Conservation (phyloP, 805 yeast species). For the Pichia insulana region DNA sequence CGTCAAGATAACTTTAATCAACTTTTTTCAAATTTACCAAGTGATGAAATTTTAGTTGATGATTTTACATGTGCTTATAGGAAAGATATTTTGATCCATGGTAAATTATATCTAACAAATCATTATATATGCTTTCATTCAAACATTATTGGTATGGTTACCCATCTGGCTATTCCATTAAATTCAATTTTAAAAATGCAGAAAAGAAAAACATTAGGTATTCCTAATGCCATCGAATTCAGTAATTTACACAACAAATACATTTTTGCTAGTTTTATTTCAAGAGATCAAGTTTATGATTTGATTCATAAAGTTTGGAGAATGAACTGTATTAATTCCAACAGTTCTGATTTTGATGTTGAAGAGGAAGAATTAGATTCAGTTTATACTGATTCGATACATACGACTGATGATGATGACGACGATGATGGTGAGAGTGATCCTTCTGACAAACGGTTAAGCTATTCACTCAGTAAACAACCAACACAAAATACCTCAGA, state of each 20-base stretch:
- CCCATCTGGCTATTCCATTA: slow-evolving; percentile 48
- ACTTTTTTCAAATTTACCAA: slow-evolving; percentile 43
- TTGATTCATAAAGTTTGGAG: slow-evolving; percentile 58
- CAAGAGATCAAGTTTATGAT: slow-evolving; percentile 47
- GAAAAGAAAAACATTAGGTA: slow-evolving; percentile 55
- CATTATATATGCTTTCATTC: slow-evolving; percentile 54
- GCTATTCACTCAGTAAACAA: slow-evolving; percentile 13
- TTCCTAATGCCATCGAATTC: slow-evolving; percentile 61
- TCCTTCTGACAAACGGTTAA: slow-evolving; percentile 16
- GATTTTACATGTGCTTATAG: slow-evolving; percentile 56
- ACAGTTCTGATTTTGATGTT: slow-evolving; percentile 15
- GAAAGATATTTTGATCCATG: slow-evolving; percentile 64
- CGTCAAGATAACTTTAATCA: slow-evolving; percentile 54
- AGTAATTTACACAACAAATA: slow-evolving; percentile 55
- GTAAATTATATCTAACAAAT: slow-evolving; percentile 51
- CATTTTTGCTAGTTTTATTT: slow-evolving; percentile 55
- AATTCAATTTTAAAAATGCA: slow-evolving; percentile 56
- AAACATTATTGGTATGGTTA: slow-evolving; percentile 59
- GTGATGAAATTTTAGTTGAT: slow-evolving; percentile 44
- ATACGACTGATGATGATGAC: slow-evolving; percentile 16
- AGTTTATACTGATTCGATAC: slow-evolving; percentile 20
- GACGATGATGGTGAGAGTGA: slow-evolving; percentile 24
- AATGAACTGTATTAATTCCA: slow-evolving; percentile 21
- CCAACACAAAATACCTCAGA: slow-evolving; percentile 17
- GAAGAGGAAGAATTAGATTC: slow-evolving; percentile 30